phyloP scores from a whole-genome alignment of 1,284 basidiomycete species.

The Malassezia dermatis region DNA sequence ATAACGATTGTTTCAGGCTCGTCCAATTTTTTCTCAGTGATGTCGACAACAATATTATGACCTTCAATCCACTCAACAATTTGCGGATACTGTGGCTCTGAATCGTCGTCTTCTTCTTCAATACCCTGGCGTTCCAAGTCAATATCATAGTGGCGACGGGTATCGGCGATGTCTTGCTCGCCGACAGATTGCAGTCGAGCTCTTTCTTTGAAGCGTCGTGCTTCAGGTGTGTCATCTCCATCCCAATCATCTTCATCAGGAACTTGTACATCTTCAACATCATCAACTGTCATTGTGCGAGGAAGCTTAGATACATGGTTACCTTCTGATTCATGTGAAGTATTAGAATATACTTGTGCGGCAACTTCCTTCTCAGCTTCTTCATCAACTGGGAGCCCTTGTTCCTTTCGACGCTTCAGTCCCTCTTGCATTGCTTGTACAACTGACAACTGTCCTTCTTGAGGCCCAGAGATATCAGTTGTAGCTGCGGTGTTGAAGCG shows the following conservation, averaged over 20 bases:
- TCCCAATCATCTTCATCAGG: constrained; percentile 28
- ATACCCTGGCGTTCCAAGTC: background rate
- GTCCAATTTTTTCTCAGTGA: constrained; percentile 25
- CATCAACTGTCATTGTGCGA: background rate
- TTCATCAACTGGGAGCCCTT: background rate
- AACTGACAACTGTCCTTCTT: background rate
- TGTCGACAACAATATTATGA: constrained; percentile 36
- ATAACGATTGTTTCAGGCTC: constrained; percentile 38
- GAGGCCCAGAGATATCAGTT: background rate
- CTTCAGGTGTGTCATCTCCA: constrained; percentile 40
- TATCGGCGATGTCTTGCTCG: constrained; percentile 13
- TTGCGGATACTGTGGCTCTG: constrained; percentile 26
- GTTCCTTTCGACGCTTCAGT: background rate
- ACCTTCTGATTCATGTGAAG: background rate
- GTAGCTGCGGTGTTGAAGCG: constrained; percentile 7
- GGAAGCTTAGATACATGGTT: background rate
- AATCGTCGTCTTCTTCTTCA: constrained; percentile 1
- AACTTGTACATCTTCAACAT: constrained; percentile 1
- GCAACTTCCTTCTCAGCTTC: background rate
- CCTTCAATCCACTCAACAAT: constrained; percentile 42
- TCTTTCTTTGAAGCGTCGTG: constrained; percentile 21
- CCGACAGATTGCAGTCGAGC: constrained; percentile 3
- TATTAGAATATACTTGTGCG: background rate
- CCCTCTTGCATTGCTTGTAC: constrained; percentile 2
- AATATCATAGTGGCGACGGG: background rate